Conservation (phyloP, 163 green algal species). For the Scenedesmus sp. region DNA sequence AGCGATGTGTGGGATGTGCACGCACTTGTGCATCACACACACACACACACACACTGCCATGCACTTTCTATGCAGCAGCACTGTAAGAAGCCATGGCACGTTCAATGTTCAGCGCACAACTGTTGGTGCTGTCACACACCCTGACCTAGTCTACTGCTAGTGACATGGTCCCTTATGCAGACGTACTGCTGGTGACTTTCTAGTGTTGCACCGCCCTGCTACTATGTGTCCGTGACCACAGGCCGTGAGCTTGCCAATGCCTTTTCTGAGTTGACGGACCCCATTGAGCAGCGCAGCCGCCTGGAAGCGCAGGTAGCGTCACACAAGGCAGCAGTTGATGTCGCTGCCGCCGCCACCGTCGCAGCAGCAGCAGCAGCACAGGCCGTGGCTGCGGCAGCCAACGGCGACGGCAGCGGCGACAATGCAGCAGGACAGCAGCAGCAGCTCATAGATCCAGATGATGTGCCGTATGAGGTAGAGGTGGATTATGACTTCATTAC, state of each 20-base stretch:
- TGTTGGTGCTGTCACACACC: too few relatives aligned
- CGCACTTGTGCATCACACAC: too few relatives aligned
- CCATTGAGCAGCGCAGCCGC: conserved; percentile 91
- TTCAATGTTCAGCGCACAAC: too few relatives aligned
- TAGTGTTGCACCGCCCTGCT: not conserved
- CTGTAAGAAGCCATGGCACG: too few relatives aligned
- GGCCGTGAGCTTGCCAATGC: conserved; percentile 96
- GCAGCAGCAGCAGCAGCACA: conserved; percentile 54
- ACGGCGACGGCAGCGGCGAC: conserved; percentile 3
- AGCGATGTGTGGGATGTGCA: conserved; percentile 82
- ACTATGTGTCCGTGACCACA: conserved; percentile 32
- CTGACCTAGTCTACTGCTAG: too few relatives aligned
- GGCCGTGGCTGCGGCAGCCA: conserved; percentile 47
- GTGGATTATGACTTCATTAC: conserved; percentile 99
- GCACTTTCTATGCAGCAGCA: too few relatives aligned
- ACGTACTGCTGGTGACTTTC: not conserved
- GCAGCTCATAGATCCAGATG: conserved; percentile 53
- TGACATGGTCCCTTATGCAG: too few relatives aligned
- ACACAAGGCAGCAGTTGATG: conserved; percentile 57
- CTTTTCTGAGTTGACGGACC: conserved; percentile 98
- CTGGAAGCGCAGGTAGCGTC: conserved; percentile 86
- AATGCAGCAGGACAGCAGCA: not conserved
- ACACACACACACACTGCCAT: too few relatives aligned
- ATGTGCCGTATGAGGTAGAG: conserved; percentile 70
- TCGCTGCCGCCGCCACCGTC: conserved; percentile 58